These are phyloP conservation scores for Athelia sp. DNA, from an alignment of 1,284 basidiomycete species.

Conservation along the genomic window DNA sequence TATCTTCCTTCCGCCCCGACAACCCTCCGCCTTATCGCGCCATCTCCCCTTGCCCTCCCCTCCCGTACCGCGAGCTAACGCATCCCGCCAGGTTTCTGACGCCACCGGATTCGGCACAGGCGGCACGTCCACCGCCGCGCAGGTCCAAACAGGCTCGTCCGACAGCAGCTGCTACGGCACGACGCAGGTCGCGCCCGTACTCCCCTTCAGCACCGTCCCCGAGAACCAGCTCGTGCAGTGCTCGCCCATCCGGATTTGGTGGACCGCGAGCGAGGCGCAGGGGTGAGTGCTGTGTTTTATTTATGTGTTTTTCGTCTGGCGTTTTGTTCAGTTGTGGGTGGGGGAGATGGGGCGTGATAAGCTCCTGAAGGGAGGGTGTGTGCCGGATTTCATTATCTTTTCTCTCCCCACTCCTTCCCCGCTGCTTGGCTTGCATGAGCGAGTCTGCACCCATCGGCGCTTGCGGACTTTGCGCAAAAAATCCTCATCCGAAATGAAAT, in stretches of 20 bases:
- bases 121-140: conserved; percentile 63
- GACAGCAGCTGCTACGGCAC: conserved; percentile 61
- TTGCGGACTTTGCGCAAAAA: too few relatives aligned
- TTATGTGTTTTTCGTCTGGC: too few relatives aligned
- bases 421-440: too few relatives aligned
- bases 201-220: conserved; percentile 58
- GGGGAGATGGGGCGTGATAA: too few relatives aligned
- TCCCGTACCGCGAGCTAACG: conserved; percentile 1
- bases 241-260: conserved; percentile 53
- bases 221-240: conserved; percentile 61
- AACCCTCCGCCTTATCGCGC: not conserved
- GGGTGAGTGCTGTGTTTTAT: conserved; percentile 37
- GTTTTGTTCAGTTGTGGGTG: too few relatives aligned
- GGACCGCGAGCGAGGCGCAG: conserved; percentile 43
- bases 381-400: too few relatives aligned
- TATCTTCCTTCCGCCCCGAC: too few relatives aligned
- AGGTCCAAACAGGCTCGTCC: conserved; percentile 40
- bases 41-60: not conserved
- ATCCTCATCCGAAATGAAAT: too few relatives aligned
- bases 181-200: conserved; percentile 42
- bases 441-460: too few relatives aligned
- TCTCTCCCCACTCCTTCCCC: too few relatives aligned
- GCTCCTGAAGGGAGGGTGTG: too few relatives aligned
- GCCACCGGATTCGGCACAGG: conserved; percentile 64
- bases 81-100: conserved; percentile 57